These are phyloP conservation scores for Colletotrichum tropicale DNA, from an alignment of 2,329 filamentous ascomycete species.

Conservation along the genomic window DNA sequence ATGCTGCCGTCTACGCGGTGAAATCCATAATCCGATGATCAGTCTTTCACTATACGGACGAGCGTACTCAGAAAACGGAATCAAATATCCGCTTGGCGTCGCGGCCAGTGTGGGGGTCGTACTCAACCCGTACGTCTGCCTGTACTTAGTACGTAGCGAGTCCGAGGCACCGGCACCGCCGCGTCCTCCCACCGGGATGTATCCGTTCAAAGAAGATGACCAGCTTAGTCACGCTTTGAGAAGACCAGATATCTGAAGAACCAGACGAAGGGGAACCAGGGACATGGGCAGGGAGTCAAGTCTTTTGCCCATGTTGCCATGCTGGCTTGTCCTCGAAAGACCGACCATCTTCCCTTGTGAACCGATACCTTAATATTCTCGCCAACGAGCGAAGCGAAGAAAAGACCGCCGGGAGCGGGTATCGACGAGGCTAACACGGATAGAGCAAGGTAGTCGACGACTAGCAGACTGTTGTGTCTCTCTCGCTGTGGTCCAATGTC, in stretches of 20 bases:
- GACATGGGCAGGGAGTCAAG: not conserved
- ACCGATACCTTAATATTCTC: not conserved
- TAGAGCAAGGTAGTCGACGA: not conserved
- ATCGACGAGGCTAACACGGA: not conserved
- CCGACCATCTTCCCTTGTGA: not conserved
- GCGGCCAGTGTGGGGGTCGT: not conserved
- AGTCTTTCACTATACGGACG: not conserved
- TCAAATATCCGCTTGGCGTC: not conserved
- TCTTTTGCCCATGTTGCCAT: not conserved
- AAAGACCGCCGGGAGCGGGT: not conserved
- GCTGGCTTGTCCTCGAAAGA: not conserved
- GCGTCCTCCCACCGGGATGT: not conserved
- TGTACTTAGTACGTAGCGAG: not conserved
- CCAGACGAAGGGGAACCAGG: not conserved
- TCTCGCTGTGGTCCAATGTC: not conserved
- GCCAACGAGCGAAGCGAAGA: not conserved
- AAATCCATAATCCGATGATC: not conserved
- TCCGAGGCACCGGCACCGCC: not conserved
- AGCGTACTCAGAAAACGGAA: not conserved
- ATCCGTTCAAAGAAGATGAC: not conserved
- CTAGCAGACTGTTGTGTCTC: not conserved
- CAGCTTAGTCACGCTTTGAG: not conserved
- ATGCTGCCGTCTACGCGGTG: not conserved
- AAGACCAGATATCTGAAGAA: not conserved
- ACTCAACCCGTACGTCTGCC: not conserved